Conservation (phyloP, 345 rosid species). For the Aegle marmelos region DNA sequence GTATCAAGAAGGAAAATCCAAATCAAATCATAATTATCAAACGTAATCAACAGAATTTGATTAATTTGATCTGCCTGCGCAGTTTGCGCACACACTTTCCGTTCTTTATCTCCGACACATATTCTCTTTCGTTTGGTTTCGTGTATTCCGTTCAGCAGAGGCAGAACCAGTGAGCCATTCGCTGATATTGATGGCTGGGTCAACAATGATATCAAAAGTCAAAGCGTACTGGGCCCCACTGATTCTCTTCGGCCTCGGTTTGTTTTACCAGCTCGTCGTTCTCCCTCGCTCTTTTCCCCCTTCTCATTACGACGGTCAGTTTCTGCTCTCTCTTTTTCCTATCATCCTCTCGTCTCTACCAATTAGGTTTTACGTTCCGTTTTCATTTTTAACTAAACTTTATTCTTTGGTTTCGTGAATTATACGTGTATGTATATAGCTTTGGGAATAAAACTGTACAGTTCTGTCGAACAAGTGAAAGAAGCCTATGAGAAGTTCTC, state of each 20-base stretch:
- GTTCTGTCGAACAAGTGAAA: conserved; percentile 59
- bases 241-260: conserved; percentile 48
- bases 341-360: background rate
- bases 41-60: too few species aligned
- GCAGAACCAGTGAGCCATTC: background rate
- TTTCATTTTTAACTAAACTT: background rate
- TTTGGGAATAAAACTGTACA: conserved; percentile 52
- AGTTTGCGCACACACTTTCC: too few species aligned
- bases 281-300: conserved; percentile 75
- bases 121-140: too few species aligned
- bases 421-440: conserved; percentile 22
- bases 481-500: conserved; percentile 62
- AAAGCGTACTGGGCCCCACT: conserved; percentile 67
- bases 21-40: too few species aligned
- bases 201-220: conserved; percentile 30
- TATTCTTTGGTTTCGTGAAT: conserved; percentile 8
- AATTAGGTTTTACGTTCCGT: background rate
- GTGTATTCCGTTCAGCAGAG: background rate
- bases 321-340: background rate
- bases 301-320: conserved; percentile 78
- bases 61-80: too few species aligned
- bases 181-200: conserved; percentile 33
- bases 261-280: conserved; percentile 74
- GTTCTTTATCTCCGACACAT: too few species aligned
- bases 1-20: too few species aligned